Percentiles rank a stretch among this genome's conserved stretches.
These are phyloP conservation scores for Melanopsichium pennsylvanicum DNA, from an alignment of 1,284 basidiomycete species.

Conservation along the genomic window DNA sequence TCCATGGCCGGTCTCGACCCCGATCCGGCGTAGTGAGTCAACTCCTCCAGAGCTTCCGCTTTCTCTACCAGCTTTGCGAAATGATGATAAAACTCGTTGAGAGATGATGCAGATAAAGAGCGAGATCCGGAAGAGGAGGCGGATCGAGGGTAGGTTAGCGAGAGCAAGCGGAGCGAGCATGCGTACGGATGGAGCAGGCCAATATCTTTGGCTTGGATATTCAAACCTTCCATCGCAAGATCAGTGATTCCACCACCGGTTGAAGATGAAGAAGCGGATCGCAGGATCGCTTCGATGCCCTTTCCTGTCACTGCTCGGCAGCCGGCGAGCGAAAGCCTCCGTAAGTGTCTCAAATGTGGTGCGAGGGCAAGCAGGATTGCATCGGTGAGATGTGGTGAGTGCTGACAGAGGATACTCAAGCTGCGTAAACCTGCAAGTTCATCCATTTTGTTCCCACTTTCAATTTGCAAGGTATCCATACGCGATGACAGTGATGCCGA, in stretches of 20 bases:
- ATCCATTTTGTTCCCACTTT: background rate
- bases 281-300: constrained; percentile 48
- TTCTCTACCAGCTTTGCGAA: constrained; percentile 38
- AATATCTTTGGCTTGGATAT: constrained; percentile 33
- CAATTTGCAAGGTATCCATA: background rate
- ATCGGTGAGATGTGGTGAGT: constrained; percentile 54
- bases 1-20: constrained; percentile 40
- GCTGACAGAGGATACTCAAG: constrained; percentile 44
- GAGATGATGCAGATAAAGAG: constrained; percentile 17
- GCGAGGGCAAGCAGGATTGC: constrained; percentile 37
- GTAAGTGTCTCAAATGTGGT: constrained; percentile 36
- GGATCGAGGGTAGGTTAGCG: constrained; percentile 52
- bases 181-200: constrained; percentile 22
- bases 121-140: constrained; percentile 33
- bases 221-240: constrained; percentile 57
- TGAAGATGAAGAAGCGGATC: constrained; percentile 6
- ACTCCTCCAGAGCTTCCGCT: constrained; percentile 22
- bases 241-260: constrained; percentile 23
- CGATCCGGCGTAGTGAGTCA: constrained; percentile 51
- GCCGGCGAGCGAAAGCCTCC: constrained; percentile 52
- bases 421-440: constrained; percentile 26
- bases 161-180: constrained; percentile 21
- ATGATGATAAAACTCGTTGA: constrained; percentile 40
- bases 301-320: constrained; percentile 52
- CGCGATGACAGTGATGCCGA: constrained; percentile 3